Percentiles rank a stretch among this genome's conserved stretches.
phyloP scores from a whole-genome alignment of 2,329 filamentous ascomycete species.

The Aspergillus puulaauensis region DNA sequence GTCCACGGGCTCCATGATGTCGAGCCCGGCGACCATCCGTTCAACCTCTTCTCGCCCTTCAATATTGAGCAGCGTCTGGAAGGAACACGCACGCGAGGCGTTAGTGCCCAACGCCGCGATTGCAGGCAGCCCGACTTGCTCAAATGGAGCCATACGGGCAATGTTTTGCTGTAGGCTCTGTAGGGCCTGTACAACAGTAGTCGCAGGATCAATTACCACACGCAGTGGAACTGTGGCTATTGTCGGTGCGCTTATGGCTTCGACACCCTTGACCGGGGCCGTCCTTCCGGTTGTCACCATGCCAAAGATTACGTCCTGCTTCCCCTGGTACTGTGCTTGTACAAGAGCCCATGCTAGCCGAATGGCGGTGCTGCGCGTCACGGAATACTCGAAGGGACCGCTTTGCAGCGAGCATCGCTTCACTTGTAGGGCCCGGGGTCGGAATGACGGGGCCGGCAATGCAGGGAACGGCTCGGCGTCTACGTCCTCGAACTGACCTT shows the following conservation, averaged over 20 bases:
- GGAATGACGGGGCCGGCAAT: neutral
- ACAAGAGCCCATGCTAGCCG: neutral
- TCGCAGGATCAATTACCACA: neutral
- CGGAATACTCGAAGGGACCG: neutral
- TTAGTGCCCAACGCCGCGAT: neutral
- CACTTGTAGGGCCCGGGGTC: neutral
- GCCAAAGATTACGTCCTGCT: neutral
- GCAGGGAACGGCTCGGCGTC: neutral
- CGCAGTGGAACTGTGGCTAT: neutral
- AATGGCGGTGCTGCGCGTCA: neutral
- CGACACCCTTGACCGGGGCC: neutral
- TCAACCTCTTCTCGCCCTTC: neutral
- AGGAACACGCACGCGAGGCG: neutral
- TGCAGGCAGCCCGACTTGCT: neutral
- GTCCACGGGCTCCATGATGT: neutral
- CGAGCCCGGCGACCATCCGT: neutral
- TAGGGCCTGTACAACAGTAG: neutral
- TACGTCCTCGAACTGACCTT: neutral
- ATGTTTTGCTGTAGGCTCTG: neutral
- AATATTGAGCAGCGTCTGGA: neutral
- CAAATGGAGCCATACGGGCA: neutral
- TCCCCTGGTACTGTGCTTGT: neutral
- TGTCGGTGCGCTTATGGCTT: neutral
- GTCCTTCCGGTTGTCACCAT: neutral
- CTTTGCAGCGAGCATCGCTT: neutral